Percentiles rank a stretch among this genome's conserved stretches.
Evolutionary conservation across 2,329 filamentous ascomycete species (phyloP).

Genomic region (Xylaria polymorpha): DNA sequence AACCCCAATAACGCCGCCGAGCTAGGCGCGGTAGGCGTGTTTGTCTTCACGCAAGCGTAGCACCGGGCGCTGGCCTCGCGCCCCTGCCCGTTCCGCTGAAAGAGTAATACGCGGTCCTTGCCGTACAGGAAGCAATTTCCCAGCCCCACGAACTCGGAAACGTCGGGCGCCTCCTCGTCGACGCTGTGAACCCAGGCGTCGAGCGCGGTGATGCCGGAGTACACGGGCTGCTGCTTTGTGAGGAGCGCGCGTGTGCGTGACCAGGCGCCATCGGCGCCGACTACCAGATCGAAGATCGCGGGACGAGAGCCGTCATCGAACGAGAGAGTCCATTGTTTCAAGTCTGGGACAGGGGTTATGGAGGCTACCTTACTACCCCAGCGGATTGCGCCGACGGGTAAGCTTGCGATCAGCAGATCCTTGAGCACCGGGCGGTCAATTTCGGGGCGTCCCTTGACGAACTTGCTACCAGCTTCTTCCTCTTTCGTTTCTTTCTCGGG

Average conservation of each 20-base stretch:
- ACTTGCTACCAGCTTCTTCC: not conserved
- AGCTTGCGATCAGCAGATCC: conserved; percentile 40
- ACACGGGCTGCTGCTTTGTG: conserved; percentile 51
- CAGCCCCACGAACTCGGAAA: conserved; percentile 52
- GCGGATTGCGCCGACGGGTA: conserved; percentile 37
- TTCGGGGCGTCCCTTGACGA: conserved; percentile 3
- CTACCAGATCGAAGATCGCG: conserved; percentile 49
- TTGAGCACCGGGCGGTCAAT: conserved; percentile 39
- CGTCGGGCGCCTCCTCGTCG: conserved; percentile 50
- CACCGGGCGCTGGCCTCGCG: conserved; percentile 33
- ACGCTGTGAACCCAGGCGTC: conserved; percentile 50
- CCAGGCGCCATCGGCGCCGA: conserved; percentile 56
- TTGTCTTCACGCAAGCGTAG: conserved; percentile 41
- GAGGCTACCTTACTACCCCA: conserved; percentile 41
- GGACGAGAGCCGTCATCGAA: conserved; percentile 18
- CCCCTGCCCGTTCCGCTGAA: conserved; percentile 41
- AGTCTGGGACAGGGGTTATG: conserved; percentile 14
- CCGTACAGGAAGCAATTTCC: conserved; percentile 52
- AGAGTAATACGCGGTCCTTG: conserved; percentile 36
- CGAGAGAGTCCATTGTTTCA: conserved; percentile 25
- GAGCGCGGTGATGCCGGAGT: conserved; percentile 55
- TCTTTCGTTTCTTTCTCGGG: not conserved
- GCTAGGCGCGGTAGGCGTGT: conserved; percentile 14
- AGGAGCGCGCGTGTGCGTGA: conserved; percentile 49
- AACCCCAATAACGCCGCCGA: conserved; percentile 31